Conservation (phyloP, 2,329 filamentous ascomycete species). For the Stemphylium vesicarium region DNA sequence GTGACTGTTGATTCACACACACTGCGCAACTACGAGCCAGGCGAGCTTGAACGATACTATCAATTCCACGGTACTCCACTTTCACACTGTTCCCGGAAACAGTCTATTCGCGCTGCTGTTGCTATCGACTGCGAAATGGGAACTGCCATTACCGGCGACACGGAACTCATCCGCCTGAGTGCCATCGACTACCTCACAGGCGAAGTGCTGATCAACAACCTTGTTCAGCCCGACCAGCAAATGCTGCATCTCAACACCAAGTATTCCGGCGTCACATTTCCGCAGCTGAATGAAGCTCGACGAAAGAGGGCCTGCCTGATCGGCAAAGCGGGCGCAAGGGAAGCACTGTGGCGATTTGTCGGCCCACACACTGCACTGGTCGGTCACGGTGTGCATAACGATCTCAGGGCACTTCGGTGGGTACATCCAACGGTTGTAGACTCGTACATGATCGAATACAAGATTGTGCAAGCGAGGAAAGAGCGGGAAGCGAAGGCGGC, state of each 20-base stretch:
- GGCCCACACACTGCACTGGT: slow-evolving; percentile 58
- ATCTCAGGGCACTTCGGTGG: slow-evolving; percentile 57
- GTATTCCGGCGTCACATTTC: slow-evolving; percentile 57
- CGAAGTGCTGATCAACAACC: slow-evolving; percentile 56
- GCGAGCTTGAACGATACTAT: slow-evolving; percentile 14
- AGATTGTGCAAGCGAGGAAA: slow-evolving; percentile 8
- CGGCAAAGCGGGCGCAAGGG: slow-evolving; percentile 53
- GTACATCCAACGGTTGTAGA: slow-evolving; percentile 57
- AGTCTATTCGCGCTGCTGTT: slow-evolving; percentile 36
- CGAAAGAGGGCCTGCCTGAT: slow-evolving; percentile 45
- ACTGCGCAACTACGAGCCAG: slow-evolving; percentile 2
- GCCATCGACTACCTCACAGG: slow-evolving; percentile 59
- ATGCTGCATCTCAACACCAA: slow-evolving; percentile 60
- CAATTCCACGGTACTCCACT: slow-evolving; percentile 18
- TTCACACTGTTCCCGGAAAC: not conserved
- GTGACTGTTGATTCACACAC: slow-evolving; percentile 7
- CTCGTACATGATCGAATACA: slow-evolving; percentile 44
- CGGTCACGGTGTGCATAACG: slow-evolving; percentile 54
- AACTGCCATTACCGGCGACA: slow-evolving; percentile 51
- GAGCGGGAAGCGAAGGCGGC: not conserved
- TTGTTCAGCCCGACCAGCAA: slow-evolving; percentile 56
- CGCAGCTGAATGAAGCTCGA: slow-evolving; percentile 49
- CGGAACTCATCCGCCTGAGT: slow-evolving; percentile 61
- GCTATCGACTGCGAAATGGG: slow-evolving; percentile 66
- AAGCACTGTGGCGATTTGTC: slow-evolving; percentile 54